These are phyloP conservation scores for Asterophora lycoperdoides DNA, from an alignment of 768 basidiomycete species.

Conservation along the genomic window DNA sequence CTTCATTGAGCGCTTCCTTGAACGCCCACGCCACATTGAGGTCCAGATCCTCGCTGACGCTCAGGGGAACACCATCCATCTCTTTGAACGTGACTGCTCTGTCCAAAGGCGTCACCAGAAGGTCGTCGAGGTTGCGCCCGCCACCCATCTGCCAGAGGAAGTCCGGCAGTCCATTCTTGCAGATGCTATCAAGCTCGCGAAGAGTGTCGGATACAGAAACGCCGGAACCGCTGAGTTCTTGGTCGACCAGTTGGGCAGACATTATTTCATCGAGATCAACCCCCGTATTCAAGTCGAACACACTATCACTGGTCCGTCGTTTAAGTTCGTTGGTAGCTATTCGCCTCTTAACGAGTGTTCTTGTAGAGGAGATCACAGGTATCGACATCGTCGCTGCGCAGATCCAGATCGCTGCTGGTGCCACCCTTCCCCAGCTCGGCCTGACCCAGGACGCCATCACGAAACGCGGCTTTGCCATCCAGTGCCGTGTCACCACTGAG, in stretches of 20 bases:
- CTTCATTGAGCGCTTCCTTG: constrained; percentile 97
- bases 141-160: constrained; percentile 89
- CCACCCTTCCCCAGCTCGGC: constrained; percentile 91
- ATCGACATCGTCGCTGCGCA: constrained; percentile 99
- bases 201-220: constrained; percentile 91
- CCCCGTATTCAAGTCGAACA: constrained; percentile 99
- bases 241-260: constrained; percentile 92
- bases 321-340: constrained; percentile 2
- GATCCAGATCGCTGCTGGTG: constrained; percentile 99
- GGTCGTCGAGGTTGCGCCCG: constrained; percentile 98
- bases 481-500: constrained; percentile 98
- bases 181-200: constrained; percentile 93
- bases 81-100: constrained; percentile 99
- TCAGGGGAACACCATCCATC: constrained; percentile 91
- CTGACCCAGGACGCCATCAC: constrained; percentile 94
- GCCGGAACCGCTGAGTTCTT: constrained; percentile 98
- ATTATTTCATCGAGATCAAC: constrained; percentile 99
- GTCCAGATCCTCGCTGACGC: constrained; percentile 93
- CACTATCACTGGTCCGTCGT: constrained; percentile 83
- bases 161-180: constrained; percentile 80
- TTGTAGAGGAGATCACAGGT: constrained; percentile 95
- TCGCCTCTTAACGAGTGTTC: constrained; percentile 1
- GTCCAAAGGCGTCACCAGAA: constrained; percentile 98
- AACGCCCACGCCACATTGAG: constrained; percentile 96
- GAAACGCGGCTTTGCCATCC: constrained; percentile 96